phyloP scores from a whole-genome alignment of 805 yeast species.

The Starmerella ratchasimensis region DNA sequence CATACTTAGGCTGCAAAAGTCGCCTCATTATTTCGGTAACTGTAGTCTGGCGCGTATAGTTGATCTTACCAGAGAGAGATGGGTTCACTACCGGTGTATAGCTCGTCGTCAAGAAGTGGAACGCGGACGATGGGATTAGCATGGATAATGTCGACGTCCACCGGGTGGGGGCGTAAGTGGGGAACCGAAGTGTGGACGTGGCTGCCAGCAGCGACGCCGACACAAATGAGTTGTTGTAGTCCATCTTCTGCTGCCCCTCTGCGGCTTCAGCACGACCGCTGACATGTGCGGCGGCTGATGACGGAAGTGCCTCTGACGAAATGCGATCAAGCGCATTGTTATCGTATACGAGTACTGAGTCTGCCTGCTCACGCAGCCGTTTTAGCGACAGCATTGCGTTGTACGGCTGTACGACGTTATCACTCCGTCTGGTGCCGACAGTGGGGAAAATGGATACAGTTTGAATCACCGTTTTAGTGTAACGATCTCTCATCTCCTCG shows the following conservation, averaged over 20 bases:
- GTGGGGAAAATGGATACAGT: constrained; percentile 77
- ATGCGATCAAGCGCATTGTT: constrained; percentile 69
- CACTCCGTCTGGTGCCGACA: constrained; percentile 62
- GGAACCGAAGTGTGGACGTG: constrained; percentile 80
- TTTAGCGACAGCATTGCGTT: constrained; percentile 73
- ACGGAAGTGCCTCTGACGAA: constrained; percentile 44
- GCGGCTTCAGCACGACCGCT: constrained; percentile 20
- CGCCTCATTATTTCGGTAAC: constrained; percentile 80
- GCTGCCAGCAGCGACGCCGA: constrained; percentile 72
- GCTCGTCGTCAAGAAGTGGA: constrained; percentile 61
- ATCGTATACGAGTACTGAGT: constrained; percentile 79
- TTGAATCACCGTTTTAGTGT: constrained; percentile 65
- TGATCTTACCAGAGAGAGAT: constrained; percentile 31
- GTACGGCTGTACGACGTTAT: constrained; percentile 97
- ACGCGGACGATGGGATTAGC: constrained; percentile 70
- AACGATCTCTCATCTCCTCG: constrained; percentile 68
- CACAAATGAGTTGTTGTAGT: constrained; percentile 72
- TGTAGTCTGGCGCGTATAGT: constrained; percentile 51
- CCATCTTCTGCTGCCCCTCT: constrained; percentile 45
- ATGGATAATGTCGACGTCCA: constrained; percentile 69
- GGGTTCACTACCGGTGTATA: constrained; percentile 67
- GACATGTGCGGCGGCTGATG: too few species aligned
- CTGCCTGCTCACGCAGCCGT: constrained; percentile 71
- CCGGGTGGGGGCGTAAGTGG: constrained; percentile 81
- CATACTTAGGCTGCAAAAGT: constrained; percentile 59